A percentile compares a stretch with the other conserved stretches of the same genome.
These are phyloP conservation scores for Erucastrum elatum DNA, from an alignment of 345 rosid genomes.

Conservation along the genomic window DNA sequence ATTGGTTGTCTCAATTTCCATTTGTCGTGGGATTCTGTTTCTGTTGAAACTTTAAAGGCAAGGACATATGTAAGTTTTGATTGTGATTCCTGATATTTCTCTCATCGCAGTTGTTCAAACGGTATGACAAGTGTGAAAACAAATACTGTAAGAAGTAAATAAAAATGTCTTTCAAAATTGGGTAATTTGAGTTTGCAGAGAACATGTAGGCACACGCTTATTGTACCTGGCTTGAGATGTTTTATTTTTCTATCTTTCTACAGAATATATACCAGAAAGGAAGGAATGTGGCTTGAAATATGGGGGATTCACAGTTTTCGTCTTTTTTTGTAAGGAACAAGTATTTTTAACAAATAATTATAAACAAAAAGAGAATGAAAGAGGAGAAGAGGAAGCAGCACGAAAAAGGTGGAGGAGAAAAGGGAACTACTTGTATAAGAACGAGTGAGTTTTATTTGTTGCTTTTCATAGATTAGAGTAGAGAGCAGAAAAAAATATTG, in stretches of 20 bases:
- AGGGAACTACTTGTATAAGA: slow-evolving; percentile 4
- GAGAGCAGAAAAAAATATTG: not conserved
- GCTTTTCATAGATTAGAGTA: not conserved
- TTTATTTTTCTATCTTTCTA: not conserved
- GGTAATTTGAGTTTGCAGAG: slow-evolving; percentile 14
- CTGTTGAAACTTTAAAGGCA: not conserved
- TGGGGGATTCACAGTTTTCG: slow-evolving; percentile 27
- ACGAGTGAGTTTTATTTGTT: not conserved
- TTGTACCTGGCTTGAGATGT: slow-evolving; percentile 9
- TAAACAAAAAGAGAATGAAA: not conserved
- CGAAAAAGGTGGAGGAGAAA: not conserved
- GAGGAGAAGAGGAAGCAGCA: slow-evolving; percentile 22
- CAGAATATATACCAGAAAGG: not conserved
- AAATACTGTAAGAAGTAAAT: not conserved
- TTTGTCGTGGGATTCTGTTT: not conserved
- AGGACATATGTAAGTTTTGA: not conserved
- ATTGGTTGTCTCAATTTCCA: not conserved
- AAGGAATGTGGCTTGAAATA: slow-evolving; percentile 18
- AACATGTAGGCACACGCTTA: slow-evolving; percentile 26
- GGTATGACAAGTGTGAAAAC: not conserved
- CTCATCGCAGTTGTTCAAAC: not conserved
- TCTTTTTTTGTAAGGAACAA: not conserved
- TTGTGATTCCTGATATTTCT: not conserved
- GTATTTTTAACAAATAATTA: not conserved
- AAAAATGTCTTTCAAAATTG: not conserved